These are phyloP conservation scores for Leccinum barrowsii DNA, from an alignment of 768 basidiomycete species.

Conservation along the genomic window DNA sequence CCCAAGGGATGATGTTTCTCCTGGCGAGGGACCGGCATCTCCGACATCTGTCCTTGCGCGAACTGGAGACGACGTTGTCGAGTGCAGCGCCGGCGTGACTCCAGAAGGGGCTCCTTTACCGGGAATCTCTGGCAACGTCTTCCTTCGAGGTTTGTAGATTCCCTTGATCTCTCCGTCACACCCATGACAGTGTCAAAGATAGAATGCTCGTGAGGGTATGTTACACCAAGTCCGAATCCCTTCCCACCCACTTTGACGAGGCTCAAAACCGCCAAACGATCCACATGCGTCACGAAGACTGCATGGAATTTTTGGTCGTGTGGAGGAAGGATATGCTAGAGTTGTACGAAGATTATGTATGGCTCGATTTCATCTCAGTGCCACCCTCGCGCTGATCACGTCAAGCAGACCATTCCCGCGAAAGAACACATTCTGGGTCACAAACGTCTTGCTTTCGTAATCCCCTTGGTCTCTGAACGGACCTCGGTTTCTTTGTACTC, in stretches of 20 bases:
- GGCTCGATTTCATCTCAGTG: conserved; percentile 23
- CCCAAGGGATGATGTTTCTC: not conserved
- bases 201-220: conserved; percentile 83
- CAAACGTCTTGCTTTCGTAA: conserved; percentile 75
- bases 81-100: conserved; percentile 64
- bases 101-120: conserved; percentile 20
- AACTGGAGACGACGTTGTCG: conserved; percentile 49
- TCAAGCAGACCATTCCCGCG: conserved; percentile 52
- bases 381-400: conserved; percentile 3
- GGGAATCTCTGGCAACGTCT: conserved; percentile 45
- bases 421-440: conserved; percentile 66
- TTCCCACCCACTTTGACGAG: conserved; percentile 62
- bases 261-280: conserved; percentile 59
- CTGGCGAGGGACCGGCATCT: conserved; percentile 41
- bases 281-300: conserved; percentile 58
- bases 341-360: conserved; percentile 81
- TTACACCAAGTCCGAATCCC: conserved; percentile 52
- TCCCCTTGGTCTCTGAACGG: conserved; percentile 60
- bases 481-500: conserved; percentile 86
- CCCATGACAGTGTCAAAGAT: conserved; percentile 47
- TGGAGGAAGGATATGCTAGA: conserved; percentile 80
- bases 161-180: not conserved
- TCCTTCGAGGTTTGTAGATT: conserved; percentile 65
- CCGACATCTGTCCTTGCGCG: conserved; percentile 68
- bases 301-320: conserved; percentile 82